Percentiles rank a stretch among this genome's conserved stretches.
These are phyloP conservation scores for Stachybotrys echinatus DNA, from an alignment of 2,329 filamentous ascomycete genomes.

Conservation along the genomic window DNA sequence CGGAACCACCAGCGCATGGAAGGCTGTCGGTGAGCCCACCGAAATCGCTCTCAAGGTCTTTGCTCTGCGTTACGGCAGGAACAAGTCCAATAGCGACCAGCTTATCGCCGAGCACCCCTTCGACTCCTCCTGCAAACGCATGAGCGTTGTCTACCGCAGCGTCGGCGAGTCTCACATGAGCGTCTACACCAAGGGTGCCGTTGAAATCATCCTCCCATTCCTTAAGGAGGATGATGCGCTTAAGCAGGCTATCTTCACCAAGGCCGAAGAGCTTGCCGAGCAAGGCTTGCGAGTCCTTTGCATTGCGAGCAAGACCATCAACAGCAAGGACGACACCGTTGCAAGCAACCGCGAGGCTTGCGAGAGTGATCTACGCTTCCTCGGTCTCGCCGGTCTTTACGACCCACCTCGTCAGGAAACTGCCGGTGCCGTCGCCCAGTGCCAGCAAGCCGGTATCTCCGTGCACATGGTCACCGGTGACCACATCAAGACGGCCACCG, in stretches of 20 bases:
- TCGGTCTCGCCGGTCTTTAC: constrained; percentile 68
- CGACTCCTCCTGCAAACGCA: constrained; percentile 68
- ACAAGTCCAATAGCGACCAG: constrained; percentile 36
- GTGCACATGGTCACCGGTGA: constrained; percentile 69
- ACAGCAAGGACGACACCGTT: constrained; percentile 21
- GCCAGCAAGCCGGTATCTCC: constrained; percentile 55
- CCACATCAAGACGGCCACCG: constrained; percentile 61
- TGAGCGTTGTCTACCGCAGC: constrained; percentile 61
- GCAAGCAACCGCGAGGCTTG: constrained; percentile 45
- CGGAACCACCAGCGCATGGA: constrained; percentile 34
- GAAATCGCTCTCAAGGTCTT: constrained; percentile 72
- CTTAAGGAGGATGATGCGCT: constrained; percentile 40
- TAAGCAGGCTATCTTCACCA: constrained; percentile 39
- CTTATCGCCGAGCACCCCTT: constrained; percentile 65
- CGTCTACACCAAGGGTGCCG: constrained; percentile 54
- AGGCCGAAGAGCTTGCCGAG: constrained; percentile 51
- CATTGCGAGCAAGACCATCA: constrained; percentile 49
- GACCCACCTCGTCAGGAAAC: constrained; percentile 68
- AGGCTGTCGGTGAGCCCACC: constrained; percentile 61
- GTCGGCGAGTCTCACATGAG: constrained; percentile 26
- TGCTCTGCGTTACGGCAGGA: constrained; percentile 60
- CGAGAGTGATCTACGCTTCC: constrained; percentile 54
- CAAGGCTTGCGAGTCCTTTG: constrained; percentile 66
- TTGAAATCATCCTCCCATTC: constrained; percentile 51
- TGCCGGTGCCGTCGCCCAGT: constrained; percentile 52